These are phyloP conservation scores for Yamadazyma taylorii DNA, from an alignment of 1,139 yeast species.

Conservation along the genomic window DNA sequence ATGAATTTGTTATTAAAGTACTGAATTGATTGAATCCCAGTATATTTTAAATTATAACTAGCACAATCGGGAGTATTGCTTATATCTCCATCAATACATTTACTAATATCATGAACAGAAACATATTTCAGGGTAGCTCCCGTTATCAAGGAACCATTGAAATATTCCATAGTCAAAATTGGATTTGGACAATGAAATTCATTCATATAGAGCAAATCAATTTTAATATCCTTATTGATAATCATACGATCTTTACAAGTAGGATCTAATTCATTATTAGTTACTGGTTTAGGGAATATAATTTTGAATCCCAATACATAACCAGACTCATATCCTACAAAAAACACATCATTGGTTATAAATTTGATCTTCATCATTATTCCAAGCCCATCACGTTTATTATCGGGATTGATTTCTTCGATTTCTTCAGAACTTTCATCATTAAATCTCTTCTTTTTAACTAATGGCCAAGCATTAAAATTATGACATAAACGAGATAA, in stretches of 20 bases:
- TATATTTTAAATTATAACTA: constrained; percentile 16
- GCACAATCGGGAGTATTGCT: constrained; percentile 1
- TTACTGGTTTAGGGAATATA: constrained; percentile 12
- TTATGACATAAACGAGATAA: constrained; percentile 29
- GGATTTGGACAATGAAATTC: constrained; percentile 52
- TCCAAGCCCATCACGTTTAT: constrained; percentile 44
- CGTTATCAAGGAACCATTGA: constrained; percentile 28
- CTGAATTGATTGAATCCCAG: constrained; percentile 24
- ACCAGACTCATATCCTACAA: constrained; percentile 62
- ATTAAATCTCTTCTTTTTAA: constrained; percentile 8
- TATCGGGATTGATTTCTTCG: constrained; percentile 13
- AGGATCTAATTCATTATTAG: neutral
- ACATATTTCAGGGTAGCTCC: constrained; percentile 45
- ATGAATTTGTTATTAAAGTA: constrained; percentile 11
- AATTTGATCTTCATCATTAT: constrained; percentile 53
- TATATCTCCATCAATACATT: neutral
- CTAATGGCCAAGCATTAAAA: constrained; percentile 22
- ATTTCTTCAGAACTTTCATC: constrained; percentile 4
- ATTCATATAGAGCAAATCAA: constrained; percentile 21
- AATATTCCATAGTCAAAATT: constrained; percentile 36
- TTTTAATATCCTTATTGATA: constrained; percentile 11
- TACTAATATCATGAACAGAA: constrained; percentile 22
- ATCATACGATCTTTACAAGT: constrained; percentile 1
- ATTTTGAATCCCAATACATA: constrained; percentile 35
- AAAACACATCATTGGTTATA: constrained; percentile 27